Evolutionary conservation across 306 rosid genomes (phyloP).

Genomic region (Vigna trinervia): DNA sequence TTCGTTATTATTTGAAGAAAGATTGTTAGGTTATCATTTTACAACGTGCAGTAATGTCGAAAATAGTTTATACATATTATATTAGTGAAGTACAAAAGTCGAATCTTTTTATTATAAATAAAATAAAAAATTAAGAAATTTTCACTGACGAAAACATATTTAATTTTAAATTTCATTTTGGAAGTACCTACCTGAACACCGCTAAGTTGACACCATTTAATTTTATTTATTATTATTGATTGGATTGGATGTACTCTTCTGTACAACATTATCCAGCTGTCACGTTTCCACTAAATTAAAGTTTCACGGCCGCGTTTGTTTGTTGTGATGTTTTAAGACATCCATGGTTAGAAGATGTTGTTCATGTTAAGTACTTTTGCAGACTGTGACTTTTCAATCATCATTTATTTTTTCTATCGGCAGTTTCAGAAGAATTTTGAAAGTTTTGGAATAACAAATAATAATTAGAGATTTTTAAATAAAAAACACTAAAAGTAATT

Average conservation of each 20-base stretch:
- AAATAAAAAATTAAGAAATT: background rate
- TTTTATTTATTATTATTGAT: background rate
- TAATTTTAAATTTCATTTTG: background rate
- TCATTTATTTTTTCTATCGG: background rate
- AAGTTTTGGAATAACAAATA: background rate
- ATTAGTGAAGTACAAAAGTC: background rate
- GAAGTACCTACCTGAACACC: slow-evolving; percentile 17
- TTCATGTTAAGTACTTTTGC: background rate
- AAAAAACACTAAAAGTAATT: background rate
- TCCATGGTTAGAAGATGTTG: background rate
- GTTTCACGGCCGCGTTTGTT: background rate
- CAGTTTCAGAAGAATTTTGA: too few relatives aligned
- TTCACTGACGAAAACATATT: too few relatives aligned
- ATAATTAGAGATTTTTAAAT: background rate
- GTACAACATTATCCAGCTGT: background rate
- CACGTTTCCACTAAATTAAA: slow-evolving; percentile 5
- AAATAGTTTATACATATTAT: too few relatives aligned
- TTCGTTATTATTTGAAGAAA: background rate
- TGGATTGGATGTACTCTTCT: background rate
- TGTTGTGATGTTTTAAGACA: slow-evolving; percentile 6
- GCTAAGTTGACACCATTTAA: background rate
- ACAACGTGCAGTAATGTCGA: too few relatives aligned
- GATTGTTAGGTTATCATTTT: too few relatives aligned
- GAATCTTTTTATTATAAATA: background rate
- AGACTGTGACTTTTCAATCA: background rate